A percentile compares a stretch with the other conserved stretches of the same genome.
phyloP scores from a whole-genome alignment of 352 stramenopile genomes.

The Globisporangium barbulae region DNA sequence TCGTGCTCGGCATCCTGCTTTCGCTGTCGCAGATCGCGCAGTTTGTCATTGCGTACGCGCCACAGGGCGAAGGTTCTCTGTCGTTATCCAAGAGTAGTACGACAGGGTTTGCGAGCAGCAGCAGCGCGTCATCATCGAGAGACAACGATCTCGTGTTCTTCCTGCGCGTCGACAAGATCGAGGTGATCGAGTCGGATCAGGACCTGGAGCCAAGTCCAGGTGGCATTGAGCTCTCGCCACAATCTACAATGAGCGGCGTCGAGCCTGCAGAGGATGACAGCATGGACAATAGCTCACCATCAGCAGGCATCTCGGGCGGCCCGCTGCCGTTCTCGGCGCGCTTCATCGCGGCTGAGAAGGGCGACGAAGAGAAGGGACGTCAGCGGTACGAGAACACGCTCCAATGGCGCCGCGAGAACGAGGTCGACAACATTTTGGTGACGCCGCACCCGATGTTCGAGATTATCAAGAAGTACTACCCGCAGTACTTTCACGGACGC shows the following conservation, averaged over 20 bases:
- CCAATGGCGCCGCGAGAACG: constrained; percentile 85
- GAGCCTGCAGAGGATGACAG: constrained; percentile 14
- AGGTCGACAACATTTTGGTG: constrained; percentile 87
- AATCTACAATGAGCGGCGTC: constrained; percentile 10
- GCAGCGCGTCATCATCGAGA: constrained; percentile 15
- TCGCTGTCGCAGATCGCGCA: constrained; percentile 74
- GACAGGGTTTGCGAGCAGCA: not conserved
- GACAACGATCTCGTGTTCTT: constrained; percentile 43
- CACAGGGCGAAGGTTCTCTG: constrained; percentile 18
- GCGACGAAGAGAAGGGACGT: constrained; percentile 74
- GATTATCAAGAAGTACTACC: constrained; percentile 91
- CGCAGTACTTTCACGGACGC: constrained; percentile 87
- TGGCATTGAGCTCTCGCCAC: constrained; percentile 8
- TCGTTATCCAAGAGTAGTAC: constrained; percentile 15
- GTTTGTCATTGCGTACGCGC: constrained; percentile 41
- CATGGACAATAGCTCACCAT: constrained; percentile 1
- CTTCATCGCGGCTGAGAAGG: constrained; percentile 85
- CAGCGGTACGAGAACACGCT: constrained; percentile 72
- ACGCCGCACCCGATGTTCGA: constrained; percentile 77
- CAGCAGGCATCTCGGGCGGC: constrained; percentile 43
- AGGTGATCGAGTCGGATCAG: constrained; percentile 64
- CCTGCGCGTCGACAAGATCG: constrained; percentile 56
- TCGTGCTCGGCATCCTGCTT: constrained; percentile 75
- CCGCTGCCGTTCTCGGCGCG: constrained; percentile 71
- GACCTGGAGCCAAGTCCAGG: constrained; percentile 23